These are phyloP conservation scores for Turnera subulata DNA, from an alignment of 345 rosid genomes.

Conservation along the genomic window DNA sequence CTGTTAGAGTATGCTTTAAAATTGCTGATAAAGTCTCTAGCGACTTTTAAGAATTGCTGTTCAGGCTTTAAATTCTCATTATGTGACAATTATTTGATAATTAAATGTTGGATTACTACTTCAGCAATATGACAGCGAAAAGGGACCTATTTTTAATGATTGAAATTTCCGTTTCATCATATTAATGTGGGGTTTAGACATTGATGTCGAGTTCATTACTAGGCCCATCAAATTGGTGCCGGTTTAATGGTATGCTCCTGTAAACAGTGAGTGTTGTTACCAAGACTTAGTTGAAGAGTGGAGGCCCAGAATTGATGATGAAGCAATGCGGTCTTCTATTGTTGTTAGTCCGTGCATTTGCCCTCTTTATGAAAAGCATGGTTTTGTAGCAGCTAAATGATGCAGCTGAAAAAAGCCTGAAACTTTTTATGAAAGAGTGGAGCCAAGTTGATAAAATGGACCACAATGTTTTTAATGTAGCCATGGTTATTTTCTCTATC, in stretches of 20 bases:
- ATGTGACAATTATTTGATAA: too few relatives aligned
- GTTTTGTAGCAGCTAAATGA: not conserved
- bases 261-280: not conserved
- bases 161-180: too few relatives aligned
- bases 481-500: not conserved
- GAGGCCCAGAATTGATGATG: conserved; percentile 5
- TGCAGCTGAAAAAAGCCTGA: too few relatives aligned
- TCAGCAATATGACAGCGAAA: too few relatives aligned
- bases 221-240: conserved; percentile 11
- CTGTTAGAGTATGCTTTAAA: too few relatives aligned
- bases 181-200: not conserved
- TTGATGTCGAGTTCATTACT: conserved; percentile 14
- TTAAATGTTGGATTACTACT: too few relatives aligned
- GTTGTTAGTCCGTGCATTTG: too few relatives aligned
- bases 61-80: too few relatives aligned
- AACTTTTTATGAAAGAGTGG: not conserved
- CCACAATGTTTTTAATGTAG: not conserved
- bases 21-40: too few relatives aligned
- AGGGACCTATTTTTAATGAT: too few relatives aligned
- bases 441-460: conserved; percentile 9
- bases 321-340: not conserved
- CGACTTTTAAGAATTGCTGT: too few relatives aligned
- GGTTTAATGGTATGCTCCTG: conserved; percentile 8
- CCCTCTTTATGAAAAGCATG: too few relatives aligned
- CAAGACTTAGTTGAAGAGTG: conserved; percentile 9